Evolutionary conservation across 768 basidiomycete genomes (phyloP).

Genomic region (Tremella yokohamensis): DNA sequence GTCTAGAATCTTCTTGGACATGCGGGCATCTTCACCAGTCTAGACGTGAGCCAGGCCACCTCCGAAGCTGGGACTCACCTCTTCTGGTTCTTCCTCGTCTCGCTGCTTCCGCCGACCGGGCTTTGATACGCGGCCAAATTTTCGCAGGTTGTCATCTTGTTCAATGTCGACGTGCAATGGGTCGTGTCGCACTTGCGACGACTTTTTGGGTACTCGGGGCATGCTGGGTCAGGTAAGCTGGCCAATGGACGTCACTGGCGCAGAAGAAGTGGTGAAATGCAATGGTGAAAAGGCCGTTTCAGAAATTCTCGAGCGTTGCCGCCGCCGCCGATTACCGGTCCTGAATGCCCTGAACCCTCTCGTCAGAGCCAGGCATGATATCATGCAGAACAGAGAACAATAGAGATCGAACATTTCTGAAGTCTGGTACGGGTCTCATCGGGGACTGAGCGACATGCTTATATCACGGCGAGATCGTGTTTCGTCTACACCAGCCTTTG

Average conservation of each 20-base stretch:
- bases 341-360: too few species aligned
- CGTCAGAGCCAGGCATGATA: too few species aligned
- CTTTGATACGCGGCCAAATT: constrained; percentile 70
- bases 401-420: too few species aligned
- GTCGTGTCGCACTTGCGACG: constrained; percentile 61
- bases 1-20: constrained; percentile 81
- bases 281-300: too few species aligned
- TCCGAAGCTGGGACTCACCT: constrained; percentile 10
- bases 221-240: constrained; percentile 13
- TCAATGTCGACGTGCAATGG: constrained; percentile 80
- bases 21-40: constrained; percentile 52
- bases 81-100: constrained; percentile 64
- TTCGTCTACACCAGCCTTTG: too few species aligned
- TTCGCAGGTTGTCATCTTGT: constrained; percentile 70
- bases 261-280: background rate
- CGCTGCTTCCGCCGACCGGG: constrained; percentile 56
- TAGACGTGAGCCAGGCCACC: constrained; percentile 8
- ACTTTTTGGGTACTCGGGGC: constrained; percentile 32
- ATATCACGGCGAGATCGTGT: too few species aligned
- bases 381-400: too few species aligned
- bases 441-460: too few species aligned
- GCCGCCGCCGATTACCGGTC: too few species aligned
- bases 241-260: too few species aligned
- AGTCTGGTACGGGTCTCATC: too few species aligned
- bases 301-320: too few species aligned